Conservation (phyloP, 768 basidiomycete genomes). For the Mycena pura region DNA sequence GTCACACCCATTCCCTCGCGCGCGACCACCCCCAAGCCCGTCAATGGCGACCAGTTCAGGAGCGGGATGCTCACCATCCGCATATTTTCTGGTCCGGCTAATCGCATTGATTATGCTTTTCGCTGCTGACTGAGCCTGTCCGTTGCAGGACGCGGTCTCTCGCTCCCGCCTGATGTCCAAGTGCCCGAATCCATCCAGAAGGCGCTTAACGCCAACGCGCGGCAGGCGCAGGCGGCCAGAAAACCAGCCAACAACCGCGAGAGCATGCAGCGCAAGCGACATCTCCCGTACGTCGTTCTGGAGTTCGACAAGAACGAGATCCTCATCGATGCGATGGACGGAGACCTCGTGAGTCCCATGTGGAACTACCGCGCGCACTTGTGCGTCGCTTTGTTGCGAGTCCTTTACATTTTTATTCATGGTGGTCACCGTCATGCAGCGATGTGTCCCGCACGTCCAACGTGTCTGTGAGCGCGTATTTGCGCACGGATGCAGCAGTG, state of each 20-base stretch:
- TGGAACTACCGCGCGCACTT: slow-evolving; percentile 98
- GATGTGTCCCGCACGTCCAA: slow-evolving; percentile 96
- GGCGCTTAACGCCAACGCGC: slow-evolving; percentile 70
- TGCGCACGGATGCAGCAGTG: slow-evolving; percentile 78
- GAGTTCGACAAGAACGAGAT: slow-evolving; percentile 99
- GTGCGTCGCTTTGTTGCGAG: slow-evolving; percentile 55
- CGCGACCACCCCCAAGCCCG: slow-evolving; percentile 76
- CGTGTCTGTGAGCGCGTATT: slow-evolving; percentile 89
- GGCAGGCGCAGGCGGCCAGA: too few species aligned
- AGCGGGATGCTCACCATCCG: slow-evolving; percentile 94
- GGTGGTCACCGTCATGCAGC: slow-evolving; percentile 52
- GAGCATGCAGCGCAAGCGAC: slow-evolving; percentile 90
- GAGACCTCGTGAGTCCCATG: slow-evolving; percentile 86
- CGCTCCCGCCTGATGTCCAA: slow-evolving; percentile 76
- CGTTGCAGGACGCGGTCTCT: slow-evolving; percentile 73
- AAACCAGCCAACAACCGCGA: slow-evolving; percentile 80
- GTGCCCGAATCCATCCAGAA: slow-evolving; percentile 87
- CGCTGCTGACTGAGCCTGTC: not conserved
- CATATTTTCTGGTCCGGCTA: slow-evolving; percentile 83
- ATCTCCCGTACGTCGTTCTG: slow-evolving; percentile 94
- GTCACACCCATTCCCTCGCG: slow-evolving; percentile 83
- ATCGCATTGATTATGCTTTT: slow-evolving; percentile 3
- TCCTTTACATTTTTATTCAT: not conserved
- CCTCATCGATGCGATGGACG: slow-evolving; percentile 93
- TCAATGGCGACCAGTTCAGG: slow-evolving; percentile 69